These are phyloP conservation scores for Prinsepia uniflora DNA, from an alignment of 306 rosid species.

Conservation along the genomic window DNA sequence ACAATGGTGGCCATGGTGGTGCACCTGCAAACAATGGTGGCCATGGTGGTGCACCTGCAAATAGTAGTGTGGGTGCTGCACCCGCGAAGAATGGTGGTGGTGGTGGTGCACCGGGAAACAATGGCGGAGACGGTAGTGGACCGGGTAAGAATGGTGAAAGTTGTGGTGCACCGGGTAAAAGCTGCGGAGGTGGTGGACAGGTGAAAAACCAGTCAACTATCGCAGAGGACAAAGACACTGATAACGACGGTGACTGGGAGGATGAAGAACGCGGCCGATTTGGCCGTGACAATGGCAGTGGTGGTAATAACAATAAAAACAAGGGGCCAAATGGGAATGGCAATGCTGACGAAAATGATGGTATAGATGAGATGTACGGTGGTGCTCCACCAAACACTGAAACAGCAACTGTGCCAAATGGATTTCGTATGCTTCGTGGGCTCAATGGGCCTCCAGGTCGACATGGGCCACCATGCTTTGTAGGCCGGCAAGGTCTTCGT, in stretches of 20 bases:
- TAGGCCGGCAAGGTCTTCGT: too few relatives aligned
- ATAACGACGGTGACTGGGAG: slow-evolving; percentile 14
- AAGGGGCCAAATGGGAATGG: slow-evolving; percentile 44
- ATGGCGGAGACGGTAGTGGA: slow-evolving; percentile 14
- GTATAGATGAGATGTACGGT: slow-evolving; percentile 18
- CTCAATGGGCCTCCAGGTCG: background rate
- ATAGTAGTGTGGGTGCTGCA: slow-evolving; percentile 27
- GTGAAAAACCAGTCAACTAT: slow-evolving; percentile 24
- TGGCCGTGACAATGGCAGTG: slow-evolving; percentile 20
- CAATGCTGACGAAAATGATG: slow-evolving; percentile 10
- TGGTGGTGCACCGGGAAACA: slow-evolving; percentile 22
- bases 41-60: slow-evolving; percentile 23
- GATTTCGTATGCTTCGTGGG: background rate
- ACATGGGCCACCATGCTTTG: background rate
- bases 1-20: slow-evolving; percentile 20
- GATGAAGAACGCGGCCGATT: slow-evolving; percentile 17
- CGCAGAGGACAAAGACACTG: slow-evolving; percentile 18
- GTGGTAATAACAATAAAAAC: slow-evolving; percentile 43
- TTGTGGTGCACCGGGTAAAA: slow-evolving; percentile 31
- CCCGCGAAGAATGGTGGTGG: slow-evolving; percentile 23
- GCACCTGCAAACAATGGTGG: slow-evolving; percentile 24
- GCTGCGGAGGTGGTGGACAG: slow-evolving; percentile 22
- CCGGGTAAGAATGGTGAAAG: slow-evolving; percentile 33
- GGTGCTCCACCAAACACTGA: slow-evolving; percentile 30
- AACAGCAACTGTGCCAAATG: slow-evolving; percentile 16